phyloP scores from a whole-genome alignment of 306 rosid species.

The Purshia tridentata region DNA sequence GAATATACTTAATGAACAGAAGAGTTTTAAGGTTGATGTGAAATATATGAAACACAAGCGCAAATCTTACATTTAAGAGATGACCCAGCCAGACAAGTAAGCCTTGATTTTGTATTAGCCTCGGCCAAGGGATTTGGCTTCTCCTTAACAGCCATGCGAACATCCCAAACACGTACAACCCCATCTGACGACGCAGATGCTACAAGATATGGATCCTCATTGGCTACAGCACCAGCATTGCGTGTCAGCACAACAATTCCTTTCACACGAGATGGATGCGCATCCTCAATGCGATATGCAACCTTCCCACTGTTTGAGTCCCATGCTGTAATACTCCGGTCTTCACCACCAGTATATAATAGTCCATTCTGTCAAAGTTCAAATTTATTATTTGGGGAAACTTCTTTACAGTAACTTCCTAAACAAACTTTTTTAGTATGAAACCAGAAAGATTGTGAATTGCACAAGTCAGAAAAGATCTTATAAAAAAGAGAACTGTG shows the following conservation, averaged over 20 bases:
- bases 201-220: slow-evolving; percentile 65
- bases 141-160: slow-evolving; percentile 67
- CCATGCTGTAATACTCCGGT: slow-evolving; percentile 72
- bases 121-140: slow-evolving; percentile 75
- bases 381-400: neutral
- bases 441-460: neutral
- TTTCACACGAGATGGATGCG: slow-evolving; percentile 76
- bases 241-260: slow-evolving; percentile 65
- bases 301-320: slow-evolving; percentile 72
- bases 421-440: neutral
- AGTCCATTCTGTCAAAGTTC: slow-evolving; percentile 60
- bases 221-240: slow-evolving; percentile 39
- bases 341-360: slow-evolving; percentile 85
- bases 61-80: slow-evolving; percentile 61
- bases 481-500: neutral
- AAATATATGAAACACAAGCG: neutral
- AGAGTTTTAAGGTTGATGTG: neutral
- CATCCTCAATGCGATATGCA: slow-evolving; percentile 71
- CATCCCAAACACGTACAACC: slow-evolving; percentile 84
- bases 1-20: neutral
- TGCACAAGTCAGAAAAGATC: neutral
- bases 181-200: slow-evolving; percentile 95
- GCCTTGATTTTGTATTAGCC: slow-evolving; percentile 70
- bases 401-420: neutral
- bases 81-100: slow-evolving; percentile 90